phyloP scores from a whole-genome alignment of 208 protist genomes.

The Trypanosoma melophagium region DNA sequence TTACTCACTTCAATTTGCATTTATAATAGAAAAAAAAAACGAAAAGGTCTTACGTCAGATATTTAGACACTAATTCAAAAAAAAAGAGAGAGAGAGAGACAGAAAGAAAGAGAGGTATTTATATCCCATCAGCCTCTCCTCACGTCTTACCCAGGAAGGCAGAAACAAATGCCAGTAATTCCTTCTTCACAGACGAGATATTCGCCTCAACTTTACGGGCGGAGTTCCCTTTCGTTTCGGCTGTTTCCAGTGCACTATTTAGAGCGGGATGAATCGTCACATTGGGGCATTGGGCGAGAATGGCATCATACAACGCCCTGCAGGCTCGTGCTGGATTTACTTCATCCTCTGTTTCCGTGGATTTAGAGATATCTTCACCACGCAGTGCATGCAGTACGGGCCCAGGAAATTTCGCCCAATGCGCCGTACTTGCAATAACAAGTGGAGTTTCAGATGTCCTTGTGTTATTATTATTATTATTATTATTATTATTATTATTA shows the following conservation, averaged over 20 bases:
- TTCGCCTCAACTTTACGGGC: conserved; percentile 35
- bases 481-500: neutral
- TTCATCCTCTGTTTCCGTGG: neutral
- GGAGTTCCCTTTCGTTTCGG: conserved; percentile 22
- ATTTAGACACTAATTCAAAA: no score
- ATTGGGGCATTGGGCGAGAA: conserved; percentile 23
- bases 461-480: conserved; percentile 1
- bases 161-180: conserved; percentile 39
- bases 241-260: conserved; percentile 31
- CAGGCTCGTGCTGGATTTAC: conserved; percentile 22
- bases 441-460: conserved; percentile 40
- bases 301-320: conserved; percentile 27
- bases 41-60: no score
- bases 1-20: no score
- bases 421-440: conserved; percentile 71
- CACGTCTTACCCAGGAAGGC: neutral
- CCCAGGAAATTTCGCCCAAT: conserved; percentile 87
- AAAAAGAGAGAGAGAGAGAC: no score
- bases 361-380: conserved; percentile 38
- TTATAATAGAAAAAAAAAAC: neutral
- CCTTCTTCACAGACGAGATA: conserved; percentile 32
- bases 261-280: conserved; percentile 49
- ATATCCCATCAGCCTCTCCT: neutral
- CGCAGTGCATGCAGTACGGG: conserved; percentile 70
- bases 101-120: no score